phyloP scores from a whole-genome alignment of 352 stramenopile genomes.

The Phytopythium vexans region DNA sequence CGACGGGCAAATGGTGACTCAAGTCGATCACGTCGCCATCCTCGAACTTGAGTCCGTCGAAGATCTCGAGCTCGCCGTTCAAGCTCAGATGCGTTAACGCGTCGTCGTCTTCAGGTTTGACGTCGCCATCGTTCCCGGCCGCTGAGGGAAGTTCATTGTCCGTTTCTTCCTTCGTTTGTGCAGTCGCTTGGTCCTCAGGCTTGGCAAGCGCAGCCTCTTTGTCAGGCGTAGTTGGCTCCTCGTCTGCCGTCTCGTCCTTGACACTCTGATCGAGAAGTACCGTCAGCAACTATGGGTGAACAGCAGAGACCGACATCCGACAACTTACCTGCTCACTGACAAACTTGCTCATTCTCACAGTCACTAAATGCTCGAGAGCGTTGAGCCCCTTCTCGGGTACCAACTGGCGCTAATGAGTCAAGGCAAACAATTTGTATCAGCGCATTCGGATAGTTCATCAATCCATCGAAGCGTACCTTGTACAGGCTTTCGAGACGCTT shows the following conservation, averaged over 20 bases:
- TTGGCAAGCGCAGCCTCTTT: background rate
- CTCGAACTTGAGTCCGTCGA: conserved; percentile 86
- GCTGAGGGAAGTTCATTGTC: background rate
- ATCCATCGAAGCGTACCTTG: conserved; percentile 32
- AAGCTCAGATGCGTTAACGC: conserved; percentile 70
- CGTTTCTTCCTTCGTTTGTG: conserved; percentile 9
- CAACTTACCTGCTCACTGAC: conserved; percentile 33
- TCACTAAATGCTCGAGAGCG: conserved; percentile 38
- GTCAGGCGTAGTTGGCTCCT: conserved; percentile 1
- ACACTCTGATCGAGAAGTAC: background rate
- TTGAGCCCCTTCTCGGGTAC: conserved; percentile 14
- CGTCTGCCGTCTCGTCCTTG: conserved; percentile 8
- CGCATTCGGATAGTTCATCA: conserved; percentile 6
- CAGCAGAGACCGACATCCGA: background rate
- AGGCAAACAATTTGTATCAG: conserved; percentile 2
- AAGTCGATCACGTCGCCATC: conserved; percentile 81
- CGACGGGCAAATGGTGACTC: conserved; percentile 24
- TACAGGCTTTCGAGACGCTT: conserved; percentile 73
- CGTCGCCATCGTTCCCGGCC: conserved; percentile 13
- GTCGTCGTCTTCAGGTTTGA: conserved; percentile 55
- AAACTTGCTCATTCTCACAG: conserved; percentile 43
- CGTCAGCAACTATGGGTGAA: background rate
- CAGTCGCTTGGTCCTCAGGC: background rate
- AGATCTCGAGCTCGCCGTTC: conserved; percentile 79
- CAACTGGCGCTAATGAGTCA: conserved; percentile 13